Evolutionary conservation across 192 early-diverging fungal species (phyloP).

Genomic region (Martensiomyces pterosporus): DNA sequence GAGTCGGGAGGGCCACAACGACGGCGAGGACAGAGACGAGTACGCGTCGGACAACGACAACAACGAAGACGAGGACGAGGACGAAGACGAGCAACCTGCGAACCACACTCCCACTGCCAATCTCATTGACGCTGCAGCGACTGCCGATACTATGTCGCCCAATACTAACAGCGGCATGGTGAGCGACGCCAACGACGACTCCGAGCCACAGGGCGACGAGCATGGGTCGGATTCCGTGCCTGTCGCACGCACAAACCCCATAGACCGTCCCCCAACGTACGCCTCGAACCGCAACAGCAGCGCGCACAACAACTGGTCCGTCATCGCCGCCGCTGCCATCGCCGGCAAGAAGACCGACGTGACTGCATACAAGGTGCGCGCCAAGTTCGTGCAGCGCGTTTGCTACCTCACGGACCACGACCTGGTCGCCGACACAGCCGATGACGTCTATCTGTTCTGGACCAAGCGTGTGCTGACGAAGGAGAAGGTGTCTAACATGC

Average conservation of each 20-base stretch:
- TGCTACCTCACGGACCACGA: slow-evolving; percentile 16
- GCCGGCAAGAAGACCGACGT: slow-evolving; percentile 3
- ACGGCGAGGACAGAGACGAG: not conserved
- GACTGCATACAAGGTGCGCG: slow-evolving; percentile 13
- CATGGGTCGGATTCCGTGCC: no score
- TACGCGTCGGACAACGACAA: not conserved
- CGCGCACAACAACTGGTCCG: not conserved
- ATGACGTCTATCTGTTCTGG: slow-evolving; percentile 23
- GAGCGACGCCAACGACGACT: no score
- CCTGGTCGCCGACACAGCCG: slow-evolving; percentile 9
- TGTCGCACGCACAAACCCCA: not conserved
- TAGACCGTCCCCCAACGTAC: not conserved
- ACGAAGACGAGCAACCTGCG: not conserved
- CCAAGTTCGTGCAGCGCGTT: slow-evolving; percentile 23
- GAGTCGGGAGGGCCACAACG: not conserved
- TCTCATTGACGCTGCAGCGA: not conserved
- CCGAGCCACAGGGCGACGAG: not conserved
- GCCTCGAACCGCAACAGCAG: no score
- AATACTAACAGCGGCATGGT: no score
- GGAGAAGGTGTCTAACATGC: not conserved
- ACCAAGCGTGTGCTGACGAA: slow-evolving; percentile 14
- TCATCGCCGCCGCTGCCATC: not conserved
- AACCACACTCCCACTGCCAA: no score
- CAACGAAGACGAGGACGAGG: not conserved
- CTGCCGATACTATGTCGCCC: not conserved